Base-by-base conservation (phyloP, 805 yeast genomes). In the Schizosaccharomyces cryophilus region DNA sequence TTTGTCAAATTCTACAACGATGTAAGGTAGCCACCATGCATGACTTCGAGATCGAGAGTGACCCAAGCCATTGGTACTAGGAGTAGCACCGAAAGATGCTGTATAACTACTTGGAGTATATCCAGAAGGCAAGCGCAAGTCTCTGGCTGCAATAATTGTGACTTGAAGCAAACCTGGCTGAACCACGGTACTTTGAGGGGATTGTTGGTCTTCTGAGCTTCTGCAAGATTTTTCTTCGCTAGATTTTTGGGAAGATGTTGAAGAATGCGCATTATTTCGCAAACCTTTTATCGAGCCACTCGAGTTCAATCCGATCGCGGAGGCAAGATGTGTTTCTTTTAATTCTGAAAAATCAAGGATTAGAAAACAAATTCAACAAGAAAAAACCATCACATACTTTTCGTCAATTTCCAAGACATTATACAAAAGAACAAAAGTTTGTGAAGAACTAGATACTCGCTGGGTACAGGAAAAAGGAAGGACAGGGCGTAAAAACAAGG, bases 1-100 rank as follows among this genome's bases (percentile, higher is more conserved):
- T 72, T 93, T 93, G 72, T 93, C 99, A 69, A 88, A 90, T 72
- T 93, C 99, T 56, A 93, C 77, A 1, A 95, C 87, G 67, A 89
- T 86, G 87, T 47, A 93, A 77, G 63, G 95, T 77, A 19, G 93
- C 80, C 65, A 80, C 81, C 64, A 54, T 13, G 54, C 61, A 40
- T 40, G 58, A 19, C 54, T 42, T n/a, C 61, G 61, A 9, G 51
- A 42, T 4, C 55, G 21, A 11, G 60, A 30, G 9, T 56, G 38
- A 2, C 29, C 30, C 13, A 24, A 35, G 40, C 58, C 58, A 35
- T 31, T 54, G 11, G 9, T 54, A 54, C 19, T 19, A 11, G 40
- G 40, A 35, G 4, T 6, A 26, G 40, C 40, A 29, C 21, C 35
- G 17, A 54, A n/a, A 26, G 35, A 30, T 6, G 21, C 40, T 26